These are phyloP conservation scores for Alternaria ethzedia DNA, from an alignment of 2,329 filamentous ascomycete species.

Conservation along the genomic window DNA sequence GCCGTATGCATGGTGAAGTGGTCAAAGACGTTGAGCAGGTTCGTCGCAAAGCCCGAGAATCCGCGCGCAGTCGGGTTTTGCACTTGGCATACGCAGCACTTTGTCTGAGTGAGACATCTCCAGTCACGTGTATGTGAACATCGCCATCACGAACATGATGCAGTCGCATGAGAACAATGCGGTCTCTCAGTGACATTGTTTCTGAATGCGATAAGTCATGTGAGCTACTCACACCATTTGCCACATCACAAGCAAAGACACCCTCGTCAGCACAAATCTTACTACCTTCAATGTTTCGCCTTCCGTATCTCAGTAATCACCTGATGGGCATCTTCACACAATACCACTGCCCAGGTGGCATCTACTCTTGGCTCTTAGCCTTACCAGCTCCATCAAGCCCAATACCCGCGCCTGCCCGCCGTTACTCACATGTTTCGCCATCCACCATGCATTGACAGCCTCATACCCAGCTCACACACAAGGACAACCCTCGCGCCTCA, in stretches of 20 bases:
- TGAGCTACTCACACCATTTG: not conserved
- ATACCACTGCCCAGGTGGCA: no score
- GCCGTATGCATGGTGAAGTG: not conserved
- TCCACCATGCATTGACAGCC: not conserved
- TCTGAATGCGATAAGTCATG: not conserved
- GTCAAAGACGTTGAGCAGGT: not conserved
- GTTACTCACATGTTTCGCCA: constrained; percentile 1
- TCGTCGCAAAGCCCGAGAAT: not conserved
- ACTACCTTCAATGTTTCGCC: not conserved
- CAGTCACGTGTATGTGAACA: not conserved
- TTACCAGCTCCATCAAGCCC: not conserved
- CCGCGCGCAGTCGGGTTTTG: not conserved
- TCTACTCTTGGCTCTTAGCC: not conserved
- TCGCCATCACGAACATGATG: not conserved
- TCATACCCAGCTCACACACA: not conserved
- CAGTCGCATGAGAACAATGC: not conserved
- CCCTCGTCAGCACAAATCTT: not conserved
- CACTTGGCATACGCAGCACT: not conserved
- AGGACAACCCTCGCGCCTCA: constrained; percentile 3
- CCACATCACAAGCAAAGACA: not conserved
- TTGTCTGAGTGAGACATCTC: not conserved
- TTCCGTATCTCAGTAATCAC: not conserved
- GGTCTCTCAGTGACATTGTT: not conserved
- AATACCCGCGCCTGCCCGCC: not conserved
- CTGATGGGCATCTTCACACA: not conserved